Percentiles rank a stretch among this genome's conserved stretches.
Conservation (phyloP, 2,329 filamentous ascomycete species). For the Diplodia seriata region DNA sequence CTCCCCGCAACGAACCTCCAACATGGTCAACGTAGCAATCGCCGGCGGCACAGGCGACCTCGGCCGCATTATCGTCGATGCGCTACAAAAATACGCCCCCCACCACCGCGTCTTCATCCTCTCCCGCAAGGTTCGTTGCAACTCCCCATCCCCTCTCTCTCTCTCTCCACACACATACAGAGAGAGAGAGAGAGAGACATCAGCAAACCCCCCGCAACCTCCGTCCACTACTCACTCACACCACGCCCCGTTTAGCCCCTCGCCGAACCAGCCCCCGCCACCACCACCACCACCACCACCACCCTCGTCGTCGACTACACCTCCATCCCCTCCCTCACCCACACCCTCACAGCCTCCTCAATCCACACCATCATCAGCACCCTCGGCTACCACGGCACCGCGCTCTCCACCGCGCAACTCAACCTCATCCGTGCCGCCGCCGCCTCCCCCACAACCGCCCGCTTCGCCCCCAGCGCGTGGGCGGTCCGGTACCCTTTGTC, state of each 20-base stretch:
- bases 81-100: constrained; percentile 43
- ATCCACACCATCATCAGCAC: constrained; percentile 57
- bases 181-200: too few species aligned
- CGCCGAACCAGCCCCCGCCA: too few species aligned
- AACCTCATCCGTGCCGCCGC: constrained; percentile 56
- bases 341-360: constrained; percentile 46
- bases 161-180: too few species aligned
- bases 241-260: too few species aligned
- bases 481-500: constrained; percentile 39
- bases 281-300: constrained; percentile 25
- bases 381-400: constrained; percentile 45
- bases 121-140: constrained; percentile 47
- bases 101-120: constrained; percentile 53
- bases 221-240: too few species aligned
- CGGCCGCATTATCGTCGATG: constrained; percentile 57
- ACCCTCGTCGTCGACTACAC: constrained; percentile 45
- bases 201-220: too few species aligned
- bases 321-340: constrained; percentile 40
- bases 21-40: constrained; percentile 55
- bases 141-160: too few species aligned
- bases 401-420: constrained; percentile 45
- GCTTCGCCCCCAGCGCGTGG: constrained; percentile 55
- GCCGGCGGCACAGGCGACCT: constrained; percentile 57
- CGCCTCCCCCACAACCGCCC: constrained; percentile 46
- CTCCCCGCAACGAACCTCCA: neutral